Evolutionary conservation across 257 asterid genomes (phyloP).

Genomic region (Fraxinus excelsior): DNA sequence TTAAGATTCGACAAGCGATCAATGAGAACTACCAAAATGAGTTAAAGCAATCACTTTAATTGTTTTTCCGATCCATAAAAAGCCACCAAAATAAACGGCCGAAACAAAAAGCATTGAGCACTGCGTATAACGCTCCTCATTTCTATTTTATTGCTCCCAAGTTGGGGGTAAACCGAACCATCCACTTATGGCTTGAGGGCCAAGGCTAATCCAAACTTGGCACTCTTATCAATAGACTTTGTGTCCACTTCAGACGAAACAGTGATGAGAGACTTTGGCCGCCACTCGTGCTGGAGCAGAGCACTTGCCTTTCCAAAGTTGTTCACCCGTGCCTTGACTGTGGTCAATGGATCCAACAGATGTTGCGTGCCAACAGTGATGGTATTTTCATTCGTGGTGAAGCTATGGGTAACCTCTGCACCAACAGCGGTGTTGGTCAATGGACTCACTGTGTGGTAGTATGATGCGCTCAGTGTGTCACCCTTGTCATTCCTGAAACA

Average conservation of each 20-base stretch:
- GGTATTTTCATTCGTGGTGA: constrained; percentile 44
- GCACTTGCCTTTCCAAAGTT: constrained; percentile 52
- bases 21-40: constrained; percentile 13
- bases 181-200: constrained; percentile 46
- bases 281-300: constrained; percentile 54
- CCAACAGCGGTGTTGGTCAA: constrained; percentile 50
- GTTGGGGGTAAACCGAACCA: constrained; percentile 2
- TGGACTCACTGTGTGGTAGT: constrained; percentile 53
- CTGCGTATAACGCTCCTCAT: constrained; percentile 18
- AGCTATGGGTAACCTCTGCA: constrained; percentile 51
- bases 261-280: constrained; percentile 49
- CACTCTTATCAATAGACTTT: constrained; percentile 49
- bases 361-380: constrained; percentile 53
- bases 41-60: constrained; percentile 38
- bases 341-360: constrained; percentile 49
- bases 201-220: constrained; percentile 56
- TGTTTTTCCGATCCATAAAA: constrained; percentile 33
- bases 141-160: constrained; percentile 22
- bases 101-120: constrained; percentile 23
- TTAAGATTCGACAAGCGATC: constrained; percentile 12
- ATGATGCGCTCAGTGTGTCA: constrained; percentile 45
- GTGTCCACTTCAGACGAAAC: constrained; percentile 52
- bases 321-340: constrained; percentile 52
- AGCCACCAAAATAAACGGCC: constrained; percentile 42
- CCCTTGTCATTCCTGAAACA: constrained; percentile 51